Evolutionary conservation across 2,329 filamentous ascomycete species (phyloP).

Genomic region (Cyphellophora europaea): DNA sequence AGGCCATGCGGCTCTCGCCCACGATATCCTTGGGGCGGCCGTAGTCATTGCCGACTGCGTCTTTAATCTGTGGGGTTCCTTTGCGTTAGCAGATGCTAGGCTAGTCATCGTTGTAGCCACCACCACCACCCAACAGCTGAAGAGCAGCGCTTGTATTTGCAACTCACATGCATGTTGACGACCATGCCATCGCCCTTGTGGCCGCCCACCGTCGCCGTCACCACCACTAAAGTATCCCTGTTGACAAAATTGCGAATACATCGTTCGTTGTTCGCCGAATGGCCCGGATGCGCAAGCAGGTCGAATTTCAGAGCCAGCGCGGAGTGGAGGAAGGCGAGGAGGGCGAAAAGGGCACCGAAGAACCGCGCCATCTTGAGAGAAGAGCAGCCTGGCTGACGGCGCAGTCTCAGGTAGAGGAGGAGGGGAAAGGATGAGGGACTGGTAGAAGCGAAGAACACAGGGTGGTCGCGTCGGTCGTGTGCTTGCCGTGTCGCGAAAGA

Average conservation of each 20-base stretch:
- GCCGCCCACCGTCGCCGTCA: constrained; percentile 83
- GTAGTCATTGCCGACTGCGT: constrained; percentile 93
- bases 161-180: constrained; percentile 83
- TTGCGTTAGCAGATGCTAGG: constrained; percentile 3
- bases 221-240: constrained; percentile 86
- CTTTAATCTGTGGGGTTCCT: constrained; percentile 85
- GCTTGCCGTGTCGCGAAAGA: too few relatives aligned
- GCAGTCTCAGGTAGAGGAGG: neutral
- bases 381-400: neutral
- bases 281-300: constrained; percentile 58
- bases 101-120: too few relatives aligned
- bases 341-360: constrained; percentile 3
- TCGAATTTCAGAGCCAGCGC: constrained; percentile 82
- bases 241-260: constrained; percentile 95
- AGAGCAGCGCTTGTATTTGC: too few relatives aligned
- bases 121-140: too few relatives aligned
- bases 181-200: constrained; percentile 81
- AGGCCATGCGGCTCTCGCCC: constrained; percentile 86
- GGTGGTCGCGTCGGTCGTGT: too few relatives aligned
- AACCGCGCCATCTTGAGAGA: too few relatives aligned
- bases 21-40: constrained; percentile 81
- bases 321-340: constrained; percentile 26
- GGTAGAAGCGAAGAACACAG: too few relatives aligned
- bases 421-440: too few relatives aligned
- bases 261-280: constrained; percentile 60